phyloP scores from a whole-genome alignment of 352 stramenopile genomes.

The Lagenidium giganteum region DNA sequence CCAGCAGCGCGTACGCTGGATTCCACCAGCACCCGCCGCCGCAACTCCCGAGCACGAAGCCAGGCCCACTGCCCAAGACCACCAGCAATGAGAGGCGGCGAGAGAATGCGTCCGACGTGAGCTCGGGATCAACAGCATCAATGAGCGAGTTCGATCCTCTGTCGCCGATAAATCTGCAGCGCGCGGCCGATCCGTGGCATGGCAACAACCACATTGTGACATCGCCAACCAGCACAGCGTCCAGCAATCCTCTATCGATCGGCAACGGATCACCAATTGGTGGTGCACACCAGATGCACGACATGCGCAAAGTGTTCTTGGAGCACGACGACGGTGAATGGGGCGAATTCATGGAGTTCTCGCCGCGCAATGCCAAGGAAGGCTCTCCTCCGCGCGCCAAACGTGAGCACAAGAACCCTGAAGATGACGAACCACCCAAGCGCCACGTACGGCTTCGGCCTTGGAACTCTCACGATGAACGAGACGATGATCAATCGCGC shows the following conservation, averaged over 20 bases:
- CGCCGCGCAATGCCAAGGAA: conserved; percentile 1
- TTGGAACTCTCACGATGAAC: not conserved
- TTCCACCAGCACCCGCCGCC: conserved; percentile 19
- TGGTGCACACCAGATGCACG: no score
- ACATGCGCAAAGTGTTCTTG: conserved; percentile 39
- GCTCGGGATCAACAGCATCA: conserved; percentile 23
- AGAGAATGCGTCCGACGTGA: conserved; percentile 26
- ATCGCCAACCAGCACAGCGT: conserved; percentile 10
- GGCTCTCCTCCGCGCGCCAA: no score
- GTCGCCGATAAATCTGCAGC: conserved; percentile 39
- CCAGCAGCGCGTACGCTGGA: conserved; percentile 28
- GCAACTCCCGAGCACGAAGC: not conserved
- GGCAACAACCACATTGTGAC: no score
- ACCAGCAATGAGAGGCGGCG: not conserved
- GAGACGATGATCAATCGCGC: no score
- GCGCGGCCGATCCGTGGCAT: conserved; percentile 43
- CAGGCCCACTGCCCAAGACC: conserved; percentile 1
- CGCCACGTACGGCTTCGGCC: conserved; percentile 2
- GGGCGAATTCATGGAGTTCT: conserved; percentile 32
- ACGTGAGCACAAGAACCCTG: conserved; percentile 3
- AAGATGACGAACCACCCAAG: not conserved
- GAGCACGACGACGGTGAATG: conserved; percentile 39
- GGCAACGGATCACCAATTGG: no score
- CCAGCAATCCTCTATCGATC: no score
- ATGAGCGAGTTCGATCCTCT: conserved; percentile 47